Conservation (phyloP, 495 filamentous ascomycete genomes). For the Aspergillus steynii region DNA sequence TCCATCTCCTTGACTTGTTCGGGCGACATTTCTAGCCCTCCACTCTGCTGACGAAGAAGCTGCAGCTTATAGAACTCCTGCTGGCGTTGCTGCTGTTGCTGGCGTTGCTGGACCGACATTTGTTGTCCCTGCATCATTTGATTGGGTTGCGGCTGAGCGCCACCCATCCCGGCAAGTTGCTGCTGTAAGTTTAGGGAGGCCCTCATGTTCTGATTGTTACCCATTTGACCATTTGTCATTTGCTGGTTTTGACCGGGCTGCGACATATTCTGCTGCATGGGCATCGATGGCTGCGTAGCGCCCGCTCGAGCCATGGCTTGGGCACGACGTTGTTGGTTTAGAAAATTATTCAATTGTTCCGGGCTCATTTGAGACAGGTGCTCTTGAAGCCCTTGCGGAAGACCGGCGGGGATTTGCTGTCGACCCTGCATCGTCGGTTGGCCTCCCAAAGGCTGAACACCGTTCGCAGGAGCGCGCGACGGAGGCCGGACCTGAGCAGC, state of each 20-base stretch:
- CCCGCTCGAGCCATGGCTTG: slow-evolving; percentile 28
- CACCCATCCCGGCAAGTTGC: slow-evolving; percentile 32
- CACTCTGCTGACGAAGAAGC: slow-evolving; percentile 42
- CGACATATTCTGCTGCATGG: slow-evolving; percentile 32
- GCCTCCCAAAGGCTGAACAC: slow-evolving; percentile 24
- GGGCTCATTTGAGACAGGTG: slow-evolving; percentile 35
- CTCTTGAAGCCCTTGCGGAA: slow-evolving; percentile 38
- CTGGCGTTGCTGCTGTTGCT: slow-evolving; percentile 33
- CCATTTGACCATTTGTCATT: slow-evolving; percentile 39
- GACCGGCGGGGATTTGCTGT: slow-evolving; percentile 34
- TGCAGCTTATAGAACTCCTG: slow-evolving; percentile 39
- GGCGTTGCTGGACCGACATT: slow-evolving; percentile 37
- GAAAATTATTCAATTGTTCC: slow-evolving; percentile 36
- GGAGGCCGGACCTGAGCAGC: slow-evolving; percentile 40
- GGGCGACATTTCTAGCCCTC: slow-evolving; percentile 41
- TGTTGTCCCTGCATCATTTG: slow-evolving; percentile 39
- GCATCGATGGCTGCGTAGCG: slow-evolving; percentile 27
- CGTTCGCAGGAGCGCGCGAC: slow-evolving; percentile 33
- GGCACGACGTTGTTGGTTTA: slow-evolving; percentile 36
- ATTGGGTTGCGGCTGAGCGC: slow-evolving; percentile 26
- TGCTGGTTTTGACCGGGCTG: slow-evolving; percentile 41
- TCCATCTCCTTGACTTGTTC: slow-evolving; percentile 53
- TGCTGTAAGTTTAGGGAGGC: slow-evolving; percentile 37
- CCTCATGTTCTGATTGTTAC: slow-evolving; percentile 35
- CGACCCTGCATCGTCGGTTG: slow-evolving; percentile 38